Percentiles rank a stretch among this genome's conserved stretches.
These are phyloP conservation scores for Paramyrothecium roridum DNA, from an alignment of 2,329 filamentous ascomycete species.

Conservation along the genomic window DNA sequence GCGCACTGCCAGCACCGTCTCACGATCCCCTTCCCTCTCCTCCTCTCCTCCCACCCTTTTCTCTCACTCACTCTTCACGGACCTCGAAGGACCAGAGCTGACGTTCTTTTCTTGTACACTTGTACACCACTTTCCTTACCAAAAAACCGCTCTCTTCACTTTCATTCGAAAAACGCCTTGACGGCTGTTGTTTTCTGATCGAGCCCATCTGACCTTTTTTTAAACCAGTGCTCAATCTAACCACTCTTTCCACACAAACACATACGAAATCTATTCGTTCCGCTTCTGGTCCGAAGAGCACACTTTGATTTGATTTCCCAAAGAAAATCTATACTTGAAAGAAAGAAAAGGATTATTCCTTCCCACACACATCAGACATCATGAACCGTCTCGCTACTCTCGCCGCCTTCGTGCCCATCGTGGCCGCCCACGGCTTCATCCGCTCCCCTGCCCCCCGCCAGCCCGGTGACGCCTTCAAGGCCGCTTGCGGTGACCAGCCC, in stretches of 20 bases:
- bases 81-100: conserved; percentile 26
- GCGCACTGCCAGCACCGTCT: background rate
- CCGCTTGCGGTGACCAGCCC: conserved; percentile 40
- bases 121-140: conserved; percentile 12
- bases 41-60: conserved; percentile 19
- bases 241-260: conserved; percentile 12
- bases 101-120: conserved; percentile 24
- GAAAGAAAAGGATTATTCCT: background rate
- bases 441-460: conserved; percentile 35
- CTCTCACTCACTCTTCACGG: conserved; percentile 13
- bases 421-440: conserved; percentile 42
- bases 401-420: conserved; percentile 22
- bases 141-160: conserved; percentile 10
- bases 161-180: conserved; percentile 24
- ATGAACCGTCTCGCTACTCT: conserved; percentile 20
- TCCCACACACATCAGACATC: conserved; percentile 5
- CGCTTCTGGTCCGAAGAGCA: conserved; percentile 24
- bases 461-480: conserved; percentile 38
- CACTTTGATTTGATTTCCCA: conserved; percentile 1
- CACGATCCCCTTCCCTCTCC: conserved; percentile 1
- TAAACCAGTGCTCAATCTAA: conserved; percentile 6
- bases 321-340: conserved; percentile 2
- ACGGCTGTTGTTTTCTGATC: conserved; percentile 17
- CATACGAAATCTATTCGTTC: background rate
- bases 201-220: conserved; percentile 9